Evolutionary conservation across 495 filamentous ascomycete genomes (phyloP).

Genomic region (Aspergillus cristatus): DNA sequence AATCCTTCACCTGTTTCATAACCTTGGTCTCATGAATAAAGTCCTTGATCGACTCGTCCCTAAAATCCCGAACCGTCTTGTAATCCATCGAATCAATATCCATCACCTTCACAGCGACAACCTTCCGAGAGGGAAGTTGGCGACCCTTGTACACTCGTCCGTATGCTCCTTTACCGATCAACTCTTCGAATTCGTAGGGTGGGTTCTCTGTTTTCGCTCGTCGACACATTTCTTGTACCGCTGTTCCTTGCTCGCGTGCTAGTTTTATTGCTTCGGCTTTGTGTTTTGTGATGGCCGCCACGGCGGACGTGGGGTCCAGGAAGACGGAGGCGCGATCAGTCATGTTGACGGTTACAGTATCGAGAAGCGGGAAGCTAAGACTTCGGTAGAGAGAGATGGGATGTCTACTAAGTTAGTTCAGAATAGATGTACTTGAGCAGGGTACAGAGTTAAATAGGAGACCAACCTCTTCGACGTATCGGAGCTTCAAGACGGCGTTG

Average conservation of each 20-base stretch:
- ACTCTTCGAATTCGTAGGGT: conserved; percentile 72
- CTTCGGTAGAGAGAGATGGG: too few species aligned
- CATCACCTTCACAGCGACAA: conserved; percentile 92
- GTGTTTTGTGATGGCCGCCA: conserved; percentile 41
- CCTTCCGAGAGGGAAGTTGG: conserved; percentile 45
- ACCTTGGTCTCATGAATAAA: conserved; percentile 85
- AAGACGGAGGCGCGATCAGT: conserved; percentile 24
- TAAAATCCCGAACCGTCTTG: conserved; percentile 52
- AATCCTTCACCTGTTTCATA: conserved; percentile 73
- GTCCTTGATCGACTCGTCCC: conserved; percentile 73
- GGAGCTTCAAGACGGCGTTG: too few species aligned
- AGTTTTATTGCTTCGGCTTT: conserved; percentile 40
- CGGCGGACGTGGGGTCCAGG: conserved; percentile 36
- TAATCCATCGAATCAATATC: conserved; percentile 87
- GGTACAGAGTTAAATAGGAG: too few species aligned
- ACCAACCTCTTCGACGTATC: too few species aligned
- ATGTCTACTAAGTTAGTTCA: too few species aligned
- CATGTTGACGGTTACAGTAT: conserved; percentile 7
- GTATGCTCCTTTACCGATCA: conserved; percentile 94
- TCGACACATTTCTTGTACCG: conserved; percentile 41
- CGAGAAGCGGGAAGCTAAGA: neutral
- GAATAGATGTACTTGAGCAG: too few species aligned
- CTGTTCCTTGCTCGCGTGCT: conserved; percentile 38
- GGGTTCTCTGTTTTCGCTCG: conserved; percentile 37
- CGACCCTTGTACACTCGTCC: conserved; percentile 84